phyloP scores from a whole-genome alignment of 768 basidiomycete genomes.

The Chiua virens region DNA sequence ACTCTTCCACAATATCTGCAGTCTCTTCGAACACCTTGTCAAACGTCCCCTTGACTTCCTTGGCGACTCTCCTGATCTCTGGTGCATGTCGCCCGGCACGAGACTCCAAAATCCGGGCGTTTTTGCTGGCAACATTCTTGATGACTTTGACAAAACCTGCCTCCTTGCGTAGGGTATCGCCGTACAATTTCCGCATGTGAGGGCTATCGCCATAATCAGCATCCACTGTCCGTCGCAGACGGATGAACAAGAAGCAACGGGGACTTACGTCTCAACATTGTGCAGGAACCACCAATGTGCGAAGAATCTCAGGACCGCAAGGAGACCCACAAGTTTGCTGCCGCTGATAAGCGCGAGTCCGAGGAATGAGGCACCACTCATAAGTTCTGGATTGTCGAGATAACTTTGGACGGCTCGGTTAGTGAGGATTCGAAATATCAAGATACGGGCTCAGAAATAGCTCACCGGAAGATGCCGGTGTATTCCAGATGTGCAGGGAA shows the following conservation, averaged over 20 bases:
- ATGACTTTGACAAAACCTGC: slow-evolving; percentile 99
- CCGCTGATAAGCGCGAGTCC: slow-evolving; percentile 90
- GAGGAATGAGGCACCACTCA: slow-evolving; percentile 95
- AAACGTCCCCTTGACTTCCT: slow-evolving; percentile 91
- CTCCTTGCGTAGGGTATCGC: slow-evolving; percentile 89
- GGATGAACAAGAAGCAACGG: neutral
- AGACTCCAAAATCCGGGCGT: slow-evolving; percentile 71
- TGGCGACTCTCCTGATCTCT: slow-evolving; percentile 78
- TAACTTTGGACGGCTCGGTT: slow-evolving; percentile 48
- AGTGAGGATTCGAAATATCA: neutral
- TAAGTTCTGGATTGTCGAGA: slow-evolving; percentile 92
- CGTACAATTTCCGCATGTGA: slow-evolving; percentile 98
- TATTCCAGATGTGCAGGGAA: slow-evolving; percentile 90
- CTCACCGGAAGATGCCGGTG: slow-evolving; percentile 92
- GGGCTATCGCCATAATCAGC: slow-evolving; percentile 53
- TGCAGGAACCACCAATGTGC: slow-evolving; percentile 97
- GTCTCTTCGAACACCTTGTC: slow-evolving; percentile 97
- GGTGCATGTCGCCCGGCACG: slow-evolving; percentile 81
- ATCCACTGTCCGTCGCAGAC: neutral
- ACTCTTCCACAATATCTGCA: slow-evolving; percentile 89
- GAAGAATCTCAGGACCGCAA: slow-evolving; percentile 83
- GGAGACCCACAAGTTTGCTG: slow-evolving; percentile 83
- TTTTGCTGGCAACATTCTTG: slow-evolving; percentile 86
- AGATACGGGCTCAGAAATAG: neutral
- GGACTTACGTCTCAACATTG: slow-evolving; percentile 82